phyloP scores from a whole-genome alignment of 2,329 filamentous ascomycete genomes.

The Aotearoamyces nothofagi region DNA sequence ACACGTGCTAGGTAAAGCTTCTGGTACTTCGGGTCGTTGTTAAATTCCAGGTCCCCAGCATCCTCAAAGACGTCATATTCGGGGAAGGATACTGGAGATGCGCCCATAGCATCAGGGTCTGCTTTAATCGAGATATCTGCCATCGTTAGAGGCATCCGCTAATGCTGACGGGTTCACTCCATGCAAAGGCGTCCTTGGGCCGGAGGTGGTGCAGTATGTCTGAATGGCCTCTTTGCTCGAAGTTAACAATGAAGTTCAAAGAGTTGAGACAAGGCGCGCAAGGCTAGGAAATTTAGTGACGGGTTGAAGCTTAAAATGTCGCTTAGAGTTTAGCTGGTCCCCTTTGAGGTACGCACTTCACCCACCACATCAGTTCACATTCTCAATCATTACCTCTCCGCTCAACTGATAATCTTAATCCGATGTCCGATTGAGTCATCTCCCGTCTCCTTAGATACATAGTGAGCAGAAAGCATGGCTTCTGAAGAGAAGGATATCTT shows the following conservation, averaged over 20 bases:
- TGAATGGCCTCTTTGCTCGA: slow-evolving; percentile 2
- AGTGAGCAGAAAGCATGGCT: slow-evolving; percentile 21
- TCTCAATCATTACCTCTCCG: no score
- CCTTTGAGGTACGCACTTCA: no score
- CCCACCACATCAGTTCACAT: no score
- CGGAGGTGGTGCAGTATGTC: no score
- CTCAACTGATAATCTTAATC: no score
- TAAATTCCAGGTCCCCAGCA: slow-evolving; percentile 47
- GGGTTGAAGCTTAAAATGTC: no score
- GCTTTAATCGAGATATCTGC: slow-evolving; percentile 27
- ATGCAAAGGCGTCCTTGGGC: slow-evolving; percentile 6
- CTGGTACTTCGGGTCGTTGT: slow-evolving; percentile 20
- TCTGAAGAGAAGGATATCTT: slow-evolving; percentile 39
- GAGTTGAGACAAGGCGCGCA: no score
- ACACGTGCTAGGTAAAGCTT: slow-evolving; percentile 59
- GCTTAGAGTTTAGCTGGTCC: no score
- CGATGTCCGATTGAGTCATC: no score
- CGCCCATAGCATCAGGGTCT: slow-evolving; percentile 28
- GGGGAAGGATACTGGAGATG: slow-evolving; percentile 25
- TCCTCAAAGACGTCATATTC: slow-evolving; percentile 62
- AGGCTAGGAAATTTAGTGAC: no score
- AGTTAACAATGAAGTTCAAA: no score
- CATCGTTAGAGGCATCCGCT: slow-evolving; percentile 11
- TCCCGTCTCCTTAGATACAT: no score
- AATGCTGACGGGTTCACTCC: slow-evolving; percentile 8